phyloP scores from a whole-genome alignment of 768 basidiomycete species.

The Naganishia onofrii region DNA sequence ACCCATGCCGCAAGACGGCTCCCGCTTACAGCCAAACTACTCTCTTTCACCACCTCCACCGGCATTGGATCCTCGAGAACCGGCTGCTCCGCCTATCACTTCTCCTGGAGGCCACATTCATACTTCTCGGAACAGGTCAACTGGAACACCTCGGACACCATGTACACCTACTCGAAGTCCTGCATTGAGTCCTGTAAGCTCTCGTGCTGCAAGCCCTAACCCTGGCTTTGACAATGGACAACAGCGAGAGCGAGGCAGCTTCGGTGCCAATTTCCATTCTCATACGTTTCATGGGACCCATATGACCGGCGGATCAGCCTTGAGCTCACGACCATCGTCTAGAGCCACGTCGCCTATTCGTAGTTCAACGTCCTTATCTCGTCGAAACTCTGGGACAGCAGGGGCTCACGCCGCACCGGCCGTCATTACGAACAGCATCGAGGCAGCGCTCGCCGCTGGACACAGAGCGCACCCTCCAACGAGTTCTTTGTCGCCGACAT shows the following conservation, averaged over 20 bases:
- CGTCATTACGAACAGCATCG: conserved; percentile 13
- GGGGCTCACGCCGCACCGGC: not conserved
- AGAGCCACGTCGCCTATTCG: not conserved
- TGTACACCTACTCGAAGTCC: conserved; percentile 17
- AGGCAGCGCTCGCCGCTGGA: conserved; percentile 10
- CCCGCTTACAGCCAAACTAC: conserved; percentile 36
- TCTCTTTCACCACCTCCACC: conserved; percentile 47
- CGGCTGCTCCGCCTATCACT: conserved; percentile 34
- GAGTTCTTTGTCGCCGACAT: conserved; percentile 3
- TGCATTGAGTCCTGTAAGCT: conserved; percentile 9
- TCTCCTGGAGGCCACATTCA: conserved; percentile 17
- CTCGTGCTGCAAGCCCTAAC: not conserved
- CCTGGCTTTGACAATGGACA: not conserved
- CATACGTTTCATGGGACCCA: not conserved
- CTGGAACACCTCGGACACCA: conserved; percentile 12
- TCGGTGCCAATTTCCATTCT: not conserved
- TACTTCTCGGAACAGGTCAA: conserved; percentile 10
- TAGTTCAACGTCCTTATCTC: not conserved
- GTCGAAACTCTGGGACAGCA: not conserved
- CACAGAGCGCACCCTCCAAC: not conserved
- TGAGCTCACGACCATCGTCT: not conserved
- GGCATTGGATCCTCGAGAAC: conserved; percentile 44
- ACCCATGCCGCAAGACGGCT: conserved; percentile 24
- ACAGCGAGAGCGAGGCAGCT: conserved; percentile 9
- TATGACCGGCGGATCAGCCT: not conserved